phyloP scores from a whole-genome alignment of 2,329 filamentous ascomycete species.

The Aspergillus caelatus region DNA sequence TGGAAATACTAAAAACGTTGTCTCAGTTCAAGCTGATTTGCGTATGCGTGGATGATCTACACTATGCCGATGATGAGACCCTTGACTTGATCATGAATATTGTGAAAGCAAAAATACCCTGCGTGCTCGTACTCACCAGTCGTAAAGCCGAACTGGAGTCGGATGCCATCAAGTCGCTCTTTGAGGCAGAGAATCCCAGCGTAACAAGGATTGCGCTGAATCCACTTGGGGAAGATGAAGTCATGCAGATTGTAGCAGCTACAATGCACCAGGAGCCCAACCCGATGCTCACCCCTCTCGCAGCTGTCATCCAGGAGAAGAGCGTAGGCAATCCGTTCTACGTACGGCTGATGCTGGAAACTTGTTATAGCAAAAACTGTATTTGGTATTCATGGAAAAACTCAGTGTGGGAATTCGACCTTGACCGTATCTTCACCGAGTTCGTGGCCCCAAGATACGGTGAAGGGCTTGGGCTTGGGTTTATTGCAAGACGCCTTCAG shows the following conservation, averaged over 20 bases:
- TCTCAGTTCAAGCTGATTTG: conserved; percentile 84
- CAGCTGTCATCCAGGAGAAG: conserved; percentile 85
- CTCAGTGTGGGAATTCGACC: conserved; percentile 79
- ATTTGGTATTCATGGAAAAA: conserved; percentile 89
- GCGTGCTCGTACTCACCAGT: conserved; percentile 79
- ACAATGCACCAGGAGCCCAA: conserved; percentile 73
- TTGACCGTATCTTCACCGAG: conserved; percentile 83
- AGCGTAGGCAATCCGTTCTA: conserved; percentile 89
- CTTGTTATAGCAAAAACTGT: conserved; percentile 81
- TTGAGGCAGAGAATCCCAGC: conserved; percentile 54
- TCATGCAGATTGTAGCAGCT: conserved; percentile 77
- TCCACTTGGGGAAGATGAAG: conserved; percentile 77
- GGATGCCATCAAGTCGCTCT: conserved; percentile 43
- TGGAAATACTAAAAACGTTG: conserved; percentile 82
- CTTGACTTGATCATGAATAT: conserved; percentile 82
- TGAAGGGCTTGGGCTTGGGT: conserved; percentile 78
- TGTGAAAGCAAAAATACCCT: conserved; percentile 74
- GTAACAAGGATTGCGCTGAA: conserved; percentile 72
- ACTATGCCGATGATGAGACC: conserved; percentile 87
- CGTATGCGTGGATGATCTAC: conserved; percentile 84
- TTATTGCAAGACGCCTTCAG: conserved; percentile 75
- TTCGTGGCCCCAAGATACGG: conserved; percentile 79
- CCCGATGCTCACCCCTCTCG: conserved; percentile 74
- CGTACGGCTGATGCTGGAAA: conserved; percentile 85
- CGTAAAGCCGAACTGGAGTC: conserved; percentile 66